phyloP scores from a whole-genome alignment of 306 rosid genomes.

The Trifolium fragiferum region DNA sequence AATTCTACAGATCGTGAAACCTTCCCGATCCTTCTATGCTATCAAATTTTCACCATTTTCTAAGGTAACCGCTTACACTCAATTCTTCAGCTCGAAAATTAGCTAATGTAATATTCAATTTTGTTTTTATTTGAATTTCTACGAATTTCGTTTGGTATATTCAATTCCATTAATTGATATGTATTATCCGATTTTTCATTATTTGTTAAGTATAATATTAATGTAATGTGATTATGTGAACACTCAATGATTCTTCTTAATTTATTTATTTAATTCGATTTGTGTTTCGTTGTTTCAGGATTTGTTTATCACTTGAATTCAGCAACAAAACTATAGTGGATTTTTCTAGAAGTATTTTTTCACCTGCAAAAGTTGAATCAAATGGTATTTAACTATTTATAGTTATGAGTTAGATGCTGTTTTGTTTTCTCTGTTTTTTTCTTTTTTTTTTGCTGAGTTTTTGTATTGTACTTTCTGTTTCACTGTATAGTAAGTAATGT shows the following conservation, averaged over 20 bases:
- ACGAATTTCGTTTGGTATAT: constrained; percentile 9
- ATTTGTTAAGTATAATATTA: background rate
- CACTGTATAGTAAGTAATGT: too few species aligned
- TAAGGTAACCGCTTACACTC: constrained; percentile 29
- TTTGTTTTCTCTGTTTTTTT: background rate
- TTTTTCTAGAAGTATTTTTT: constrained; percentile 20
- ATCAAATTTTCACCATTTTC: background rate
- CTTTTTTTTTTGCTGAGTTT: background rate
- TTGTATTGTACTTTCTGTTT: background rate
- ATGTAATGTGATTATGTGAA: constrained; percentile 38
- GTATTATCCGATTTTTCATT: background rate
- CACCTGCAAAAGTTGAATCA: constrained; percentile 32
- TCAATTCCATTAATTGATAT: constrained; percentile 34
- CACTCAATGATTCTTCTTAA: constrained; percentile 4
- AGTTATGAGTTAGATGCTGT: constrained; percentile 5
- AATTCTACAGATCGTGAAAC: constrained; percentile 32
- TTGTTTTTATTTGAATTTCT: constrained; percentile 32
- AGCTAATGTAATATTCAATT: constrained; percentile 23
- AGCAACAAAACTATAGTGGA: constrained; percentile 21
- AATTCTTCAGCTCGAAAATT: constrained; percentile 33
- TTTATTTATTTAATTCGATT: background rate
- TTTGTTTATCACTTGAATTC: constrained; percentile 28
- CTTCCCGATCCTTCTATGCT: constrained; percentile 29
- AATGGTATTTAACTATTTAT: constrained; percentile 40
- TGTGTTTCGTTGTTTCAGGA: constrained; percentile 40